These are phyloP conservation scores for Urostyla sp. DNA, from an alignment of 73 alveolate species.

Conservation along the genomic window DNA sequence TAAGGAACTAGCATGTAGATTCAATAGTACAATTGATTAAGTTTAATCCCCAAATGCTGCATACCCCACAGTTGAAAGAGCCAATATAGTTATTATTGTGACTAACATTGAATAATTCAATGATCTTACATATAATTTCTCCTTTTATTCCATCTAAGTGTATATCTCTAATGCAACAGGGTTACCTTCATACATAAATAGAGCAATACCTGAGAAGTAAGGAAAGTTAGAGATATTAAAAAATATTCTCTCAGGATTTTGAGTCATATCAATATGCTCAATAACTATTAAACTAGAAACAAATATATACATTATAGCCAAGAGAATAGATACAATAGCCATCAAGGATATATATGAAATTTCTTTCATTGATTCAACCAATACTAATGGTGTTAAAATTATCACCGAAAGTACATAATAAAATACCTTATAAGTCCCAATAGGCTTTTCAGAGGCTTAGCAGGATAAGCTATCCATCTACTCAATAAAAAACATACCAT, in stretches of 20 bases:
- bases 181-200: constrained; percentile 53
- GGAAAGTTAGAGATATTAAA: background rate
- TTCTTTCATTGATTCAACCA: constrained; percentile 20
- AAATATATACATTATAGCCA: constrained; percentile 5
- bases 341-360: constrained; percentile 36
- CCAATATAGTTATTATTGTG: too few species aligned
- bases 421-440: too few species aligned
- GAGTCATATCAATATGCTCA: too few species aligned
- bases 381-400: constrained; percentile 9
- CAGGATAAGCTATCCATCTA: too few species aligned
- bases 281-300: background rate
- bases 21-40: too few species aligned
- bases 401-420: background rate
- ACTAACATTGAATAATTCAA: too few species aligned
- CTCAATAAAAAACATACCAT: constrained; percentile 36
- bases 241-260: too few species aligned
- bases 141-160: constrained; percentile 31
- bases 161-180: constrained; percentile 40
- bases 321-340: constrained; percentile 13
- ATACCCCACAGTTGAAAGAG: too few species aligned
- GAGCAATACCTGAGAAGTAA: constrained; percentile 43
- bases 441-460: too few species aligned
- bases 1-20: too few species aligned
- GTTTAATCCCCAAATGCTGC: too few species aligned
- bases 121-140: too few species aligned